These are phyloP conservation scores for Zarea fungicola DNA, from an alignment of 2,329 filamentous ascomycete species.

Conservation along the genomic window DNA sequence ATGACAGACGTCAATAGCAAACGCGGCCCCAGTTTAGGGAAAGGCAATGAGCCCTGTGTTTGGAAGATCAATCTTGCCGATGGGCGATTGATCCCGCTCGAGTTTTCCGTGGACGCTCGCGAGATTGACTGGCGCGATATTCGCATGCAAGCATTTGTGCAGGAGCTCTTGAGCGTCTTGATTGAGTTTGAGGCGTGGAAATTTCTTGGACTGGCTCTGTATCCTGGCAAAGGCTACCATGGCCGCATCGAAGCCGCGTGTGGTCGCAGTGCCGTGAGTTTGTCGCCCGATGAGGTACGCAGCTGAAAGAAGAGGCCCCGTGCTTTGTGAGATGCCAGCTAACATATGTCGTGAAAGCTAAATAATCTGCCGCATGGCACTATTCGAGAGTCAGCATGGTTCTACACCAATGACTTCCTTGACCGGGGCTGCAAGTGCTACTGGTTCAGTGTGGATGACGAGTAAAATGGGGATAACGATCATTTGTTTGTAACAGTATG, in stretches of 20 bases:
- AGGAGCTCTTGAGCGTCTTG: constrained; percentile 1
- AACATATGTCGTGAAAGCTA: background rate
- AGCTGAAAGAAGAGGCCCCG: background rate
- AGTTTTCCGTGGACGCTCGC: constrained; percentile 2
- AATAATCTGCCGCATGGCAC: background rate
- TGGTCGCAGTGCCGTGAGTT: background rate
- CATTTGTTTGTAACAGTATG: no score
- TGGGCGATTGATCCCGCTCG: constrained; percentile 8
- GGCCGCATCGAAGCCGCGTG: background rate
- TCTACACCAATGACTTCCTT: constrained; percentile 3
- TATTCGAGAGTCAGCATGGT: constrained; percentile 5
- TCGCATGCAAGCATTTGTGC: constrained; percentile 1
- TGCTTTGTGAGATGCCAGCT: background rate
- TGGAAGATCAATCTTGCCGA: constrained; percentile 5
- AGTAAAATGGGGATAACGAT: background rate
- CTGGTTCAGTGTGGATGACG: background rate
- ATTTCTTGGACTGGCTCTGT: background rate
- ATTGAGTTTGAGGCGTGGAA: background rate
- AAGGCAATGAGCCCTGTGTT: background rate
- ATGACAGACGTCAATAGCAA: constrained; percentile 4
- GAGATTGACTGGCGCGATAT: background rate
- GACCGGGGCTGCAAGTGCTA: constrained; percentile 2
- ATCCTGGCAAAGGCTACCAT: constrained; percentile 8
- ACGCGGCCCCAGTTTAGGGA: background rate
- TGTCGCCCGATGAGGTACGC: constrained; percentile 4